These are phyloP conservation scores for Talaromyces sp. DNA, from an alignment of 2,329 filamentous ascomycete genomes.

Conservation along the genomic window DNA sequence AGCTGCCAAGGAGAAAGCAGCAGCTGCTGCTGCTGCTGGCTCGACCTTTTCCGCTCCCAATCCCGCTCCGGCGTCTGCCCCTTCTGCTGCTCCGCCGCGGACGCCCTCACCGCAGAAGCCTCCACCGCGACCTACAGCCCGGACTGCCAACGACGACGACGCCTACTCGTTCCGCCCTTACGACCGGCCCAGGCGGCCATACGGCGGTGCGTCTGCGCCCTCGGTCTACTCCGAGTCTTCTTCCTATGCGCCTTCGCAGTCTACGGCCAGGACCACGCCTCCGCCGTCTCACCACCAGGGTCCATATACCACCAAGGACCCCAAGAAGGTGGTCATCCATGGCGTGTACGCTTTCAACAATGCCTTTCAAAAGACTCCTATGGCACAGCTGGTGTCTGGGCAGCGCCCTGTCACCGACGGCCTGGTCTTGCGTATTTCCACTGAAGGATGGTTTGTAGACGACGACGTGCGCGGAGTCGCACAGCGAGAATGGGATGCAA, in stretches of 20 bases:
- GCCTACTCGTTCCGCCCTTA: constrained; percentile 71
- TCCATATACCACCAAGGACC: constrained; percentile 80
- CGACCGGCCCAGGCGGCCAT: constrained; percentile 59
- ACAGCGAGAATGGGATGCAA: constrained; percentile 98
- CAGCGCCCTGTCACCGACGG: constrained; percentile 83
- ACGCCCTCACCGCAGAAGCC: constrained; percentile 37
- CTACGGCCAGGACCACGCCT: constrained; percentile 76
- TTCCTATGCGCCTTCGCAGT: constrained; percentile 78
- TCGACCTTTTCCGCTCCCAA: neutral
- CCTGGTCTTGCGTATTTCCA: constrained; percentile 83
- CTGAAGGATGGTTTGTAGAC: constrained; percentile 93
- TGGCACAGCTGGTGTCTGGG: constrained; percentile 84
- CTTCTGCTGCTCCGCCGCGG: constrained; percentile 20
- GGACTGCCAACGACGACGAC: constrained; percentile 53
- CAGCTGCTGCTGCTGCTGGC: constrained; percentile 21
- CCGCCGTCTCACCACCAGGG: constrained; percentile 66
- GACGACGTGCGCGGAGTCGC: constrained; percentile 86
- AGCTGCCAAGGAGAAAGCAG: constrained; percentile 14
- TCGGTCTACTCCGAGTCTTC: constrained; percentile 75
- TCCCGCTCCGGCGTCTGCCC: constrained; percentile 11
- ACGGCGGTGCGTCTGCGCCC: constrained; percentile 60
- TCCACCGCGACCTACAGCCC: constrained; percentile 24
- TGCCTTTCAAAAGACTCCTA: constrained; percentile 77
- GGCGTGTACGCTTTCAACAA: constrained; percentile 92
- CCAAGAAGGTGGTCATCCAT: constrained; percentile 91